Evolutionary conservation across 2,329 filamentous ascomycete species (phyloP).

Genomic region (Pleomassaria siparia): DNA sequence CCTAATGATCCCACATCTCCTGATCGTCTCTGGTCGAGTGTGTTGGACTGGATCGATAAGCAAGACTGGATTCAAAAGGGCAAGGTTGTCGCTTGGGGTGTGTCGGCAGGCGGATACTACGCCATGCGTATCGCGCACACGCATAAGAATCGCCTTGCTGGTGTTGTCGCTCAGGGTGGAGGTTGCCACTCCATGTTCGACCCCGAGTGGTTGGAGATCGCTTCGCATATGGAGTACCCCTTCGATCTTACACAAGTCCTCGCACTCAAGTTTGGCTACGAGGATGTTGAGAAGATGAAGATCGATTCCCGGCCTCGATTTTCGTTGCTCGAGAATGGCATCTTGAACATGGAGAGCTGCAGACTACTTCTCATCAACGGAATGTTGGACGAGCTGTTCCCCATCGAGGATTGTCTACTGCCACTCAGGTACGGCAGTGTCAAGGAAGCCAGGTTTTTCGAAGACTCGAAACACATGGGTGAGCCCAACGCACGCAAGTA

Average conservation of each 20-base stretch:
- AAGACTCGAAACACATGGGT: conserved; percentile 47
- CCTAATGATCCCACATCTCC: conserved; percentile 47
- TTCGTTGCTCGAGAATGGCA: conserved; percentile 54
- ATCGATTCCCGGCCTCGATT: conserved; percentile 49
- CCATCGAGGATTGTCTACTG: conserved; percentile 57
- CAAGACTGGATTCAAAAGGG: conserved; percentile 49
- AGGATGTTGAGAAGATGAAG: conserved; percentile 42
- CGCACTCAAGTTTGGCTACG: conserved; percentile 45
- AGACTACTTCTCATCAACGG: conserved; percentile 56
- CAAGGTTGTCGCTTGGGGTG: conserved; percentile 53
- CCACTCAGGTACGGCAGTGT: conserved; percentile 51
- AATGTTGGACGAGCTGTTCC: conserved; percentile 59
- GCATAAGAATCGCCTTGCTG: conserved; percentile 50
- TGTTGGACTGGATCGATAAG: conserved; percentile 53
- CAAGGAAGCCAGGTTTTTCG: conserved; percentile 49
- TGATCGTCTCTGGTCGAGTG: conserved; percentile 52
- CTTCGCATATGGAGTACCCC: conserved; percentile 56
- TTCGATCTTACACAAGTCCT: conserved; percentile 53
- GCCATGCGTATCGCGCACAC: conserved; percentile 56
- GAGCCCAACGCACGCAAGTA: conserved; percentile 42
- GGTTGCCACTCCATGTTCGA: conserved; percentile 59
- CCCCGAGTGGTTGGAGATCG: conserved; percentile 52
- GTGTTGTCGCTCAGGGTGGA: conserved; percentile 53
- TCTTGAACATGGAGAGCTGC: conserved; percentile 50
- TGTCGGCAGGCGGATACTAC: conserved; percentile 58